Evolutionary conservation across 495 filamentous ascomycete species (phyloP).

Genomic region (Lepraria neglecta): DNA sequence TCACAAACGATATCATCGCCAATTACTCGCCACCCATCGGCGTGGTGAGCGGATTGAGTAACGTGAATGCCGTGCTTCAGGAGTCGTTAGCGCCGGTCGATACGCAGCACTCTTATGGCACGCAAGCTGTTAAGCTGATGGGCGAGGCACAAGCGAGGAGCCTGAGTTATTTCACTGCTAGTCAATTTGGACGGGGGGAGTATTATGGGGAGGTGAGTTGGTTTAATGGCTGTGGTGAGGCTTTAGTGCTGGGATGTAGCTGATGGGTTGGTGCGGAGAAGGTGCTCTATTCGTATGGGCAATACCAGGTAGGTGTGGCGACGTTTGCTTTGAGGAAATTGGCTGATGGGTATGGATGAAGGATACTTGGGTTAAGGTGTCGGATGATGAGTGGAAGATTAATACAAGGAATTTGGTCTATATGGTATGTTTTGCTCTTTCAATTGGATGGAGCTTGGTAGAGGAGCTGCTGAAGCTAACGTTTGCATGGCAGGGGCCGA

Average conservation of each 20-base stretch:
- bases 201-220: conserved; percentile 21
- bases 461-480: not conserved
- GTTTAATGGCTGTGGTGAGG: too few relatives aligned
- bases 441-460: not conserved
- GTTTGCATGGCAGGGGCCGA: not conserved
- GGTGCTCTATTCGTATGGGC: conserved; percentile 32
- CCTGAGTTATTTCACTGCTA: conserved; percentile 31
- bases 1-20: conserved; percentile 30
- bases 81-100: conserved; percentile 25
- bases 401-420: not conserved
- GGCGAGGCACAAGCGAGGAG: conserved; percentile 1
- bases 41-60: conserved; percentile 21
- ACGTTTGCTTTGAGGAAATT: too few relatives aligned
- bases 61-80: conserved; percentile 20
- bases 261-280: not conserved
- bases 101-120: conserved; percentile 32
- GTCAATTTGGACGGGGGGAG: conserved; percentile 30
- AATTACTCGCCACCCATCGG: conserved; percentile 34
- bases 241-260: not conserved
- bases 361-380: not conserved
- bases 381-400: not conserved
- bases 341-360: not conserved
- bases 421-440: not conserved
- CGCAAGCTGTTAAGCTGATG: conserved; percentile 29
- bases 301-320: conserved; percentile 15